A percentile compares a stretch with the other conserved stretches of the same genome.
Evolutionary conservation across 1,284 basidiomycete genomes (phyloP).

Genomic region (Cryptococcus jaspeensis): DNA sequence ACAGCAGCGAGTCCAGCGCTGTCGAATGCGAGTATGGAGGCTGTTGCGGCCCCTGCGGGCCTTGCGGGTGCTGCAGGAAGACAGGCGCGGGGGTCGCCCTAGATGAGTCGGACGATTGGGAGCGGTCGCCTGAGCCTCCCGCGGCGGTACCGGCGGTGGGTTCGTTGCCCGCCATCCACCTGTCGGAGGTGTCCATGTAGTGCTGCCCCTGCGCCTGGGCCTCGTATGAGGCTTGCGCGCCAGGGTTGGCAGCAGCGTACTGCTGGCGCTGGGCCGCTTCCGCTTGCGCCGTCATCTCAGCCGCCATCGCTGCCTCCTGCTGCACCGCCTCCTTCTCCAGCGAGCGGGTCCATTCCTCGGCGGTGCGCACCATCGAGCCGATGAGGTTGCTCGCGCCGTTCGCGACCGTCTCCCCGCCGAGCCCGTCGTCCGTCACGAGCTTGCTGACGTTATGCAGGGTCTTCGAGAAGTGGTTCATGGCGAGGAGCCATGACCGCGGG

Average conservation of each 20-base stretch:
- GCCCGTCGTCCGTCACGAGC: slow-evolving; percentile 13
- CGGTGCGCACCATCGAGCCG: slow-evolving; percentile 37
- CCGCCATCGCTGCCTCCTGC: not conserved
- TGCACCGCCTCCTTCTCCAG: slow-evolving; percentile 16
- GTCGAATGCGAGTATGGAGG: slow-evolving; percentile 2
- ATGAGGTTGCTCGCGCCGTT: slow-evolving; percentile 44
- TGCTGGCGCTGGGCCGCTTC: not conserved
- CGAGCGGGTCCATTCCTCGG: slow-evolving; percentile 29
- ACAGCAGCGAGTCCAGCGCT: slow-evolving; percentile 18
- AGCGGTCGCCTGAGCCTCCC: not conserved
- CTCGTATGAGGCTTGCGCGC: not conserved
- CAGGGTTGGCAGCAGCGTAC: not conserved
- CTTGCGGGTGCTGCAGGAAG: not conserved
- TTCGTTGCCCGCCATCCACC: slow-evolving; percentile 37
- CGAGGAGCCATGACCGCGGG: slow-evolving; percentile 26
- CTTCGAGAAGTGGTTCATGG: slow-evolving; percentile 25
- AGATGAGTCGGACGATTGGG: not conserved
- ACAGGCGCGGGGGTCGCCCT: not conserved
- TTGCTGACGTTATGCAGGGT: slow-evolving; percentile 19
- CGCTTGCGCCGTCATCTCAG: not conserved
- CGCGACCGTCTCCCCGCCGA: slow-evolving; percentile 27
- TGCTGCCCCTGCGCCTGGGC: slow-evolving; percentile 16
- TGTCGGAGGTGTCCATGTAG: slow-evolving; percentile 39
- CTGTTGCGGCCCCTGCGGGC: not conserved
- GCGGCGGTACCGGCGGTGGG: slow-evolving; percentile 1